These are phyloP conservation scores for Bryoerythrophyllum caledonicum DNA, from an alignment of 225 moss, liverwort and hornwort genomes.

Conservation along the genomic window DNA sequence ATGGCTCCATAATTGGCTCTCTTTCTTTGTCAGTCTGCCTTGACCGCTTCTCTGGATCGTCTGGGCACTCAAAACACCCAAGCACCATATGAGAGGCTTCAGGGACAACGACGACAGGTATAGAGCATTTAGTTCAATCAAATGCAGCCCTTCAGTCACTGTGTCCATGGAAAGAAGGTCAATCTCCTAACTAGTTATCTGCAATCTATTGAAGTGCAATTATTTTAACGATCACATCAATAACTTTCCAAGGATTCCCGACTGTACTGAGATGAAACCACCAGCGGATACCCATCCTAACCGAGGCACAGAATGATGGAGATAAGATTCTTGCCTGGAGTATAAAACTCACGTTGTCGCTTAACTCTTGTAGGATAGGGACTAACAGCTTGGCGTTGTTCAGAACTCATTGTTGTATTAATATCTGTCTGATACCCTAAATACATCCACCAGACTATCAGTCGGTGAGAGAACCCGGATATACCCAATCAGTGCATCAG, in stretches of 20 bases:
- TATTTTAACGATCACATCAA: background rate
- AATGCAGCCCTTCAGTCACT: background rate
- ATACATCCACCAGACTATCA: slow-evolving; percentile 28
- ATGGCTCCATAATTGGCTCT: slow-evolving; percentile 35
- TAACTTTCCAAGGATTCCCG: background rate
- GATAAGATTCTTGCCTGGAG: slow-evolving; percentile 47
- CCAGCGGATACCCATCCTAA: slow-evolving; percentile 1
- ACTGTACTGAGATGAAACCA: slow-evolving; percentile 9
- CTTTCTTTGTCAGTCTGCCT: slow-evolving; percentile 30
- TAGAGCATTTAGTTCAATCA: background rate
- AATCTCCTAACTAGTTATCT: background rate
- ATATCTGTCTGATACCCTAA: slow-evolving; percentile 31
- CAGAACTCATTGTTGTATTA: slow-evolving; percentile 27
- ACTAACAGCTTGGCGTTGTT: slow-evolving; percentile 36
- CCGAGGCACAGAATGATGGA: background rate
- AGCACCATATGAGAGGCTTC: slow-evolving; percentile 26
- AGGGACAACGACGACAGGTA: slow-evolving; percentile 5
- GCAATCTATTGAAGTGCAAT: background rate
- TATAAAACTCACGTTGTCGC: slow-evolving; percentile 44
- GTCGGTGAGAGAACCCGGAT: background rate
- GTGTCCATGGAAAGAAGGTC: slow-evolving; percentile 12
- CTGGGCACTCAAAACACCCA: slow-evolving; percentile 39
- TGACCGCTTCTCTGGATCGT: slow-evolving; percentile 42
- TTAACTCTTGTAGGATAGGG: slow-evolving; percentile 39
- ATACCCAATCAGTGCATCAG: background rate